Conservation (phyloP, 495 filamentous ascomycete species). For the Xylona heveae region DNA sequence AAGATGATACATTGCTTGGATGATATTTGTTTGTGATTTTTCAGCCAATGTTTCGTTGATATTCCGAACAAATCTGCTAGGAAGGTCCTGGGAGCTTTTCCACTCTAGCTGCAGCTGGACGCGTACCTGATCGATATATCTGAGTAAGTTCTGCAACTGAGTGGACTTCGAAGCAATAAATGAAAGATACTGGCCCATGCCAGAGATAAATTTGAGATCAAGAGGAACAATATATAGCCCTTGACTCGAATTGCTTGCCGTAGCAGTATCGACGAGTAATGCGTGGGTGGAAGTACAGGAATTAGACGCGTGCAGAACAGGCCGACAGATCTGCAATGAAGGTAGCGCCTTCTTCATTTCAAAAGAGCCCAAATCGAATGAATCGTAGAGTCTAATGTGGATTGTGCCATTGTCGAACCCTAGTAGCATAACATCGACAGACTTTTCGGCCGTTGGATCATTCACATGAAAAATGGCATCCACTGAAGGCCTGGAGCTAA, state of each 20-base stretch:
- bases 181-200: slow-evolving; percentile 60
- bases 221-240: slow-evolving; percentile 48
- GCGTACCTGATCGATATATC: slow-evolving; percentile 62
- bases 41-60: slow-evolving; percentile 45
- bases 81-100: slow-evolving; percentile 64
- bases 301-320: slow-evolving; percentile 44
- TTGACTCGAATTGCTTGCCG: slow-evolving; percentile 2
- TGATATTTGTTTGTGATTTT: slow-evolving; percentile 37
- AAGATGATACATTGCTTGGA: slow-evolving; percentile 65
- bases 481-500: slow-evolving; percentile 44
- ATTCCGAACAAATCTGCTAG: slow-evolving; percentile 49
- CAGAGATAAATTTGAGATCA: slow-evolving; percentile 61
- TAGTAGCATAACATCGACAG: slow-evolving; percentile 63
- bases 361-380: slow-evolving; percentile 61
- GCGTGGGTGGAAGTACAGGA: slow-evolving; percentile 54
- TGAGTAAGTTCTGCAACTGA: slow-evolving; percentile 61
- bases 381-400: slow-evolving; percentile 74
- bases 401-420: slow-evolving; percentile 62
- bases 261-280: slow-evolving; percentile 30
- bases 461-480: slow-evolving; percentile 48
- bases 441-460: slow-evolving; percentile 29
- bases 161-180: slow-evolving; percentile 71
- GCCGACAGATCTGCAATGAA: slow-evolving; percentile 8
- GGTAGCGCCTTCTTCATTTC: slow-evolving; percentile 11
- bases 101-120: slow-evolving; percentile 55